phyloP scores from a whole-genome alignment of 2,329 filamentous ascomycete species.

The Dactylellina parvicollis region DNA sequence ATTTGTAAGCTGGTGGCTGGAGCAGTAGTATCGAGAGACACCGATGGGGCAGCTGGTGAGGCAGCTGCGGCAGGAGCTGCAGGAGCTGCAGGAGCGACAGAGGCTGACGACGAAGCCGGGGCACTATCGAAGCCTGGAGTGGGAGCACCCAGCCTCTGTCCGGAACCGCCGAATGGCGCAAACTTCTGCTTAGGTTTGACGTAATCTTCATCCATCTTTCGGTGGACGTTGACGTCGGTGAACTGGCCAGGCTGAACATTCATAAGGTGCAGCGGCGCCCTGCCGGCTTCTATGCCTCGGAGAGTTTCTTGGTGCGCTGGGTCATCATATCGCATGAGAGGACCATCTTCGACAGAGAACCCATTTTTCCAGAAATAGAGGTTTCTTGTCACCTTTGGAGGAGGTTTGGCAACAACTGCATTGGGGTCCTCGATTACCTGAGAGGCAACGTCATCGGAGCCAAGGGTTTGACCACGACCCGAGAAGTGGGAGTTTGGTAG shows the following conservation, averaged over 20 bases:
- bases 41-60: conserved; percentile 56
- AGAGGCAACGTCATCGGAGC: conserved; percentile 79
- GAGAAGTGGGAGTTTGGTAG: conserved; percentile 70
- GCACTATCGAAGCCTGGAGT: conserved; percentile 69
- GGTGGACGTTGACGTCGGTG: conserved; percentile 78
- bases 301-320: conserved; percentile 77
- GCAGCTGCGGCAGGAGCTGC: conserved; percentile 59
- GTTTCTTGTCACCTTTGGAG: conserved; percentile 71
- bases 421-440: conserved; percentile 73
- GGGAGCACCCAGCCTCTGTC: conserved; percentile 79
- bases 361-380: conserved; percentile 85
- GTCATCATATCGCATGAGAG: conserved; percentile 80
- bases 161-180: conserved; percentile 77
- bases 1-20: conserved; percentile 78
- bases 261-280: conserved; percentile 80
- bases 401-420: conserved; percentile 60
- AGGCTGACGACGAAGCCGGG: conserved; percentile 60
- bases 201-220: conserved; percentile 80
- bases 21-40: conserved; percentile 71
- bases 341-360: conserved; percentile 84
- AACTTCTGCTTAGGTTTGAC: conserved; percentile 77
- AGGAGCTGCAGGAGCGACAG: conserved; percentile 59
- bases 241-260: conserved; percentile 78
- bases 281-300: conserved; percentile 78
- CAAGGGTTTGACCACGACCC: conserved; percentile 78